Evolutionary conservation across 768 basidiomycete species (phyloP), one percentile per base, ranked within the genome.

Genomic region (Mycena rebaudengoi): DNA sequence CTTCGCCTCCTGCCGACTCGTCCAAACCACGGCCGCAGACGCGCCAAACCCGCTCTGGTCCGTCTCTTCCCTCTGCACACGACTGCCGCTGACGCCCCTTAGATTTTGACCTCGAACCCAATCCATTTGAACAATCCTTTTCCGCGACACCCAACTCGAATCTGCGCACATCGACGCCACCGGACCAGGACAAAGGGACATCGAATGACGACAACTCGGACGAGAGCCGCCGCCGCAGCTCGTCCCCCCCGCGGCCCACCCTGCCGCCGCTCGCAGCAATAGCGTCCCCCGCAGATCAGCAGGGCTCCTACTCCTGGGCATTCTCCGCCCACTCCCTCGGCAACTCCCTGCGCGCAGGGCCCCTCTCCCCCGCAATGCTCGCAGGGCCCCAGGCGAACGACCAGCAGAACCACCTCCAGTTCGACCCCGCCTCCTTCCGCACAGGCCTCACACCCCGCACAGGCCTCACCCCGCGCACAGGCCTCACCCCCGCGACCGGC

Each of bases 41-140:
- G 25, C 54, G 54, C 30, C 45, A 50, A 25, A 58, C 35, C 2
- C 83, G 88, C 72, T 85, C 85, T n/a, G n/a, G n/a, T n/a, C n/a
- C n/a, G n/a, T n/a, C n/a, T n/a, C n/a, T n/a, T n/a, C n/a, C n/a
- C n/a, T n/a, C n/a, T n/a, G n/a, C n/a, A n/a, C n/a, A n/a, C n/a
- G n/a, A n/a, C n/a, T n/a, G n/a, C n/a, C n/a, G n/a, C n/a, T n/a
- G n/a, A n/a, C n/a, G n/a, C n/a, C n/a, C n/a, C n/a, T n/a, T n/a
- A 16, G 90, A 91, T 71, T 89, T 92, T 75, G 80, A 84, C 74
- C 85, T 92, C 33, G 95, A 97, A 72, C 92, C 91, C 1, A 97
- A 97, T 74, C 95, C 96, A 0, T 98, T 98, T 73, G 97, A 99
- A 73, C 93, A 95, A 78, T 96, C 94, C 55, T 99, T 99, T 75